A percentile compares a stretch with the other conserved stretches of the same genome.
These are phyloP conservation scores for Podila horticola DNA, from an alignment of 192 early-diverging fungal species.

Conservation along the genomic window DNA sequence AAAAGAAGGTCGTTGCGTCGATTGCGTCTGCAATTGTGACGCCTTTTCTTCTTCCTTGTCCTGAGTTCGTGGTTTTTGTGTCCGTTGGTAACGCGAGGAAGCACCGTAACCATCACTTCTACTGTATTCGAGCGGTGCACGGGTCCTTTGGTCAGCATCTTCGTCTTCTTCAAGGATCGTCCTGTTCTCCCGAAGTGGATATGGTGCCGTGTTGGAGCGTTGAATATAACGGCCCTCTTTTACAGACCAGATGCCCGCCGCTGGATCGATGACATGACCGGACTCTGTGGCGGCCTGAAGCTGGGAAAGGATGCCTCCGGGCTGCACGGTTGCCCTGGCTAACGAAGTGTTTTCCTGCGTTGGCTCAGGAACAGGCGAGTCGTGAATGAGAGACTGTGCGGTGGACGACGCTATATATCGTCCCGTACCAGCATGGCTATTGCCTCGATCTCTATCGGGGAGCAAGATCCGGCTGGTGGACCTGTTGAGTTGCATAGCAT, in stretches of 20 bases:
- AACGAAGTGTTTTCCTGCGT: slow-evolving; percentile 30
- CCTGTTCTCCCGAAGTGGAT: slow-evolving; percentile 16
- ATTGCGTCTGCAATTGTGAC: not conserved
- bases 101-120: slow-evolving; percentile 26
- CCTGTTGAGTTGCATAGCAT: not conserved
- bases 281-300: slow-evolving; percentile 33
- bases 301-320: slow-evolving; percentile 35
- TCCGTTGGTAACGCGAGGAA: slow-evolving; percentile 2
- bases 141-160: not conserved
- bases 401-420: not conserved
- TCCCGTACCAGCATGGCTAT: not conserved
- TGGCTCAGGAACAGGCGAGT: slow-evolving; percentile 16
- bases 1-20: not conserved
- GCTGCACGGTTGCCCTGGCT: slow-evolving; percentile 33
- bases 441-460: slow-evolving; percentile 24
- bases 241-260: slow-evolving; percentile 19
- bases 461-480: slow-evolving; percentile 25
- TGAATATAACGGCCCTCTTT: slow-evolving; percentile 35
- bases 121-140: slow-evolving; percentile 21
- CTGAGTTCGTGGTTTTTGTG: slow-evolving; percentile 22
- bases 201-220: slow-evolving; percentile 35
- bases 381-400: not conserved
- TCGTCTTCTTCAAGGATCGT: slow-evolving; percentile 35
- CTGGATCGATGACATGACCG: slow-evolving; percentile 33
- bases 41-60: slow-evolving; percentile 5